Conservation (phyloP, 805 yeast genomes). For the Dipodascus albidus region DNA sequence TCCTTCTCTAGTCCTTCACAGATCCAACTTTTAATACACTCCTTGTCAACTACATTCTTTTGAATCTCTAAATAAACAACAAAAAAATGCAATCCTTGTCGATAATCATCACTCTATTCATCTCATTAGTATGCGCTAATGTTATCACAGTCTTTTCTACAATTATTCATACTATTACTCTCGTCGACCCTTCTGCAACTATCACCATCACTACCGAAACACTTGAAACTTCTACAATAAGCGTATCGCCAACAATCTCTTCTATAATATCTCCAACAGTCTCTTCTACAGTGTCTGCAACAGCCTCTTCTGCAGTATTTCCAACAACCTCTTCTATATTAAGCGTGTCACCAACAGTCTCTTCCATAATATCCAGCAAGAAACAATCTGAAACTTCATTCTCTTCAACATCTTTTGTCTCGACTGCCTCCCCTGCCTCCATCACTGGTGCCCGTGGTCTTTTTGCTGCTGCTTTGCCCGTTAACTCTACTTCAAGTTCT, state of each 20-base stretch:
- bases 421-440: background rate
- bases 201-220: background rate
- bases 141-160: slow-evolving; percentile 5
- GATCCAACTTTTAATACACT: too few relatives aligned
- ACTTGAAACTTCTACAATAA: background rate
- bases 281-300: background rate
- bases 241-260: background rate
- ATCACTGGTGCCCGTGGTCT: background rate
- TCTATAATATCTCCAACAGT: background rate
- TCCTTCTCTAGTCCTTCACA: too few relatives aligned
- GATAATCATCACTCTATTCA: background rate
- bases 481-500: background rate
- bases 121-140: background rate
- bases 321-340: background rate
- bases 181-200: background rate
- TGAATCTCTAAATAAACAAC: too few relatives aligned
- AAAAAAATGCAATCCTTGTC: background rate
- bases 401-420: background rate
- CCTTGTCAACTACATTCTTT: too few relatives aligned
- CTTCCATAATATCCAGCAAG: background rate
- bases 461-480: background rate
- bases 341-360: background rate
- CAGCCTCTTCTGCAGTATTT: background rate
- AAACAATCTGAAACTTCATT: background rate
- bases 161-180: slow-evolving; percentile 1